A percentile compares a stretch with the other conserved stretches of the same genome.
These are phyloP conservation scores for Ananas comosus DNA, from an alignment of 176 grass and related monocot genomes.

Conservation along the genomic window DNA sequence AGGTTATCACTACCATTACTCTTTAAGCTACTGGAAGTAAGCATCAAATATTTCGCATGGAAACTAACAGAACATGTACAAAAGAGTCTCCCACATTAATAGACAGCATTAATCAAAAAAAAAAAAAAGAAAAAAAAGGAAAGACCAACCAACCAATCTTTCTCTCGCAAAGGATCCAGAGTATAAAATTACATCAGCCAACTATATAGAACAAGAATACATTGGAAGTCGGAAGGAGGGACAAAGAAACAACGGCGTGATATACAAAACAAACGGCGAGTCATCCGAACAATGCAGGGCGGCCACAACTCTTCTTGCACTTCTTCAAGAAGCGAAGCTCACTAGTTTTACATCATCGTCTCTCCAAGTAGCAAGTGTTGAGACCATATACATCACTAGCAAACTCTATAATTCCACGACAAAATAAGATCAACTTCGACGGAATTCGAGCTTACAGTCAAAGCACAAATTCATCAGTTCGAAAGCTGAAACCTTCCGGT, in stretches of 20 bases:
- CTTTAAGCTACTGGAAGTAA: no score
- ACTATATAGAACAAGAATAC: conserved; percentile 26
- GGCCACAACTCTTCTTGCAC: conserved; percentile 6
- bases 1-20: no score
- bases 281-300: conserved; percentile 18
- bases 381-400: conserved; percentile 32
- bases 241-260: conserved; percentile 16
- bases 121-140: conserved; percentile 2
- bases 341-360: conserved; percentile 30
- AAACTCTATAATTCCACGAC: conserved; percentile 18
- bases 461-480: conserved; percentile 29
- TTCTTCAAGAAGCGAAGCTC: conserved; percentile 15
- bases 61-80: no score
- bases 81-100: background rate
- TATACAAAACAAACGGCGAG: conserved; percentile 11
- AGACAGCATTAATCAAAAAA: background rate
- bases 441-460: background rate
- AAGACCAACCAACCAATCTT: conserved; percentile 20
- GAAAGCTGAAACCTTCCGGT: conserved; percentile 78
- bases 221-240: conserved; percentile 18
- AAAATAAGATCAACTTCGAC: conserved; percentile 15
- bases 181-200: conserved; percentile 26
- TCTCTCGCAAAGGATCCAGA: conserved; percentile 6
- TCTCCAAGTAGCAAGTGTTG: conserved; percentile 13
- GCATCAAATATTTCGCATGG: no score